Conservation (phyloP, 768 basidiomycete species). For the Tylopilus plumbeoviolaceoides region DNA sequence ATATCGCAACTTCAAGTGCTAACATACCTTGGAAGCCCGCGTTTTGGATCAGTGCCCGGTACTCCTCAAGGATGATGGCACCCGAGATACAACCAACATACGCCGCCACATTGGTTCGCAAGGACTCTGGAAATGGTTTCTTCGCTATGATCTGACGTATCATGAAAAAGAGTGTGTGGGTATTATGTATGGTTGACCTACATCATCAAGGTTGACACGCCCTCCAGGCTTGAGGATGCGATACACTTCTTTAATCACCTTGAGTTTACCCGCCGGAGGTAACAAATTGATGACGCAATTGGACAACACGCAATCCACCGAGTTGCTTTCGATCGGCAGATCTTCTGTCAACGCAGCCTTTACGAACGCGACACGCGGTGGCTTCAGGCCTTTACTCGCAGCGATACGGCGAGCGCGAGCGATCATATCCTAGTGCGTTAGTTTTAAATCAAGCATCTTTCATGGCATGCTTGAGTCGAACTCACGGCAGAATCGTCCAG, state of each 20-base stretch:
- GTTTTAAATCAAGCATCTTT: not conserved
- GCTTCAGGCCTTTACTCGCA: conserved; percentile 34
- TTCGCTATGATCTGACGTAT: conserved; percentile 42
- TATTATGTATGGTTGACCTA: conserved; percentile 15
- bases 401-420: conserved; percentile 45
- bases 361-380: conserved; percentile 49
- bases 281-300: conserved; percentile 57
- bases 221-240: conserved; percentile 56
- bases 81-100: conserved; percentile 47
- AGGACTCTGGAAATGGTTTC: conserved; percentile 38
- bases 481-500: conserved; percentile 49
- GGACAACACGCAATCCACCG: conserved; percentile 53
- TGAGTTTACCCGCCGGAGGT: conserved; percentile 37
- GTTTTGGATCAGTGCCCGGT: conserved; percentile 32
- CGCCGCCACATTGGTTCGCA: conserved; percentile 38
- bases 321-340: conserved; percentile 44
- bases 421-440: conserved; percentile 45
- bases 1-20: not conserved
- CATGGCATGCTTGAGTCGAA: not conserved
- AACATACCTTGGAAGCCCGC: conserved; percentile 42
- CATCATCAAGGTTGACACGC: conserved; percentile 49
- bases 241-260: conserved; percentile 42
- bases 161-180: not conserved
- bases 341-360: conserved; percentile 38
- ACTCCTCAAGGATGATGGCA: conserved; percentile 39